Evolutionary conservation across 2,329 filamentous ascomycete species (phyloP).

Genomic region (Magnaporthales sp.): DNA sequence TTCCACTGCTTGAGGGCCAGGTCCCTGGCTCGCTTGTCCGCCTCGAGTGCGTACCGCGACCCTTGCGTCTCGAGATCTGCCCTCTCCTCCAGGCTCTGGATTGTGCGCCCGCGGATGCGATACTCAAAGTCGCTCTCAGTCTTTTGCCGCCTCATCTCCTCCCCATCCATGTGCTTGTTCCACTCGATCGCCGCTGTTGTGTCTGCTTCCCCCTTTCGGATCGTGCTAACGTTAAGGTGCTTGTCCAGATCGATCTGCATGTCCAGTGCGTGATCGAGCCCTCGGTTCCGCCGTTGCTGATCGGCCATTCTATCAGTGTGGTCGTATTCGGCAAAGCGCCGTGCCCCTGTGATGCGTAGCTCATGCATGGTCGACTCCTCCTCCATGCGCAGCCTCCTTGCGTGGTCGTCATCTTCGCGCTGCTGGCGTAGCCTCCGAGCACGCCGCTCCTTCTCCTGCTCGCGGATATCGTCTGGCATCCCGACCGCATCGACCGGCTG

Average conservation of each 20-base stretch:
- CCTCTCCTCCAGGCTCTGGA: background rate
- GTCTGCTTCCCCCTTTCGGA: background rate
- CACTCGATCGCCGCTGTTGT: background rate
- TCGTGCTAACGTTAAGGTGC: background rate
- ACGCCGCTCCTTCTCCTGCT: conserved; percentile 9
- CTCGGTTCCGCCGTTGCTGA: background rate
- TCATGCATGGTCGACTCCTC: conserved; percentile 8
- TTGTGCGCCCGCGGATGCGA: background rate
- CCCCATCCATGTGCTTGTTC: background rate
- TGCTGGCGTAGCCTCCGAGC: conserved; percentile 8
- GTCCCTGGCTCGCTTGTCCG: background rate
- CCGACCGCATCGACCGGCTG: conserved; percentile 10
- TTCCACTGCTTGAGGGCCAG: background rate
- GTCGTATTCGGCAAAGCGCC: background rate
- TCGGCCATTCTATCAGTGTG: background rate
- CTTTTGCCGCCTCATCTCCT: background rate
- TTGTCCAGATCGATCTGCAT: background rate
- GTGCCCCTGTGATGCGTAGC: background rate
- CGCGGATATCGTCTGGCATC: conserved; percentile 11
- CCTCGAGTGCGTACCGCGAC: background rate
- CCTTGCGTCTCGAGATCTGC: background rate
- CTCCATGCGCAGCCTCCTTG: conserved; percentile 8
- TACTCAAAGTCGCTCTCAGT: background rate
- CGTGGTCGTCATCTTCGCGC: conserved; percentile 9
- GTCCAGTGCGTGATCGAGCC: background rate